phyloP scores from a whole-genome alignment of 2,329 filamentous ascomycete genomes.

The Chaetomiaceae sp. region DNA sequence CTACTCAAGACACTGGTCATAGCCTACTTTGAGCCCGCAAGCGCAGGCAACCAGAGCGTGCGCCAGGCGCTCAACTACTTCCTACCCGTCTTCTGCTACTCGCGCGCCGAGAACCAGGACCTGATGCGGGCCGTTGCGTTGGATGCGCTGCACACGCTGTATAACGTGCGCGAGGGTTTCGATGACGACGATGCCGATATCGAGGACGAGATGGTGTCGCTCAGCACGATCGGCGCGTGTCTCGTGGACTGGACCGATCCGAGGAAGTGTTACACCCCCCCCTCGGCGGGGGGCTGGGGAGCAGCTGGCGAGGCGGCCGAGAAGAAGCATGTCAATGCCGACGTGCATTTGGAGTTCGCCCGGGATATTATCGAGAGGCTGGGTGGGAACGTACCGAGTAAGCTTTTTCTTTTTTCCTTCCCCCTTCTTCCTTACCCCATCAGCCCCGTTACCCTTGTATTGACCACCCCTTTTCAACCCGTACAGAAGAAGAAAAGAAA shows the following conservation, averaged over 20 bases:
- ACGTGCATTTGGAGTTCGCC: conserved; percentile 77
- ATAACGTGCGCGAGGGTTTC: conserved; percentile 65
- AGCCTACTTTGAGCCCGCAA: conserved; percentile 85
- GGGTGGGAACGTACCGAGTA: conserved; percentile 62
- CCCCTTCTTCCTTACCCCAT: neutral
- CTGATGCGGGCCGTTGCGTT: conserved; percentile 73
- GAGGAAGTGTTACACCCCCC: conserved; percentile 61
- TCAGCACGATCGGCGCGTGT: conserved; percentile 73
- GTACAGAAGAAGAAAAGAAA: conserved; percentile 83
- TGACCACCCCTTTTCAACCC: neutral
- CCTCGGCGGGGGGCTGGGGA: conserved; percentile 32
- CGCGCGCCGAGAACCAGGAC: conserved; percentile 73
- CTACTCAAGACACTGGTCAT: conserved; percentile 81
- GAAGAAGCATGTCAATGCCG: conserved; percentile 64
- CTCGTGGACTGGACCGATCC: conserved; percentile 95
- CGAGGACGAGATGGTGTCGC: conserved; percentile 71
- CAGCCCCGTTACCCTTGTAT: neutral
- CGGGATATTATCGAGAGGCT: conserved; percentile 72
- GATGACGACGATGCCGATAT: conserved; percentile 74
- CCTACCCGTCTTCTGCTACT: conserved; percentile 90
- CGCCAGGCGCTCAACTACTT: conserved; percentile 90
- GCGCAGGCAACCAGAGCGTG: conserved; percentile 72
- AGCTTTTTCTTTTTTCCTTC: conserved; percentile 32
- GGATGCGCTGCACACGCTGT: conserved; percentile 68
- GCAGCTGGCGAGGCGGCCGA: conserved; percentile 38